Evolutionary conservation across 139 green algal genomes (phyloP).

Genomic region (Chlamydomonas sp.): DNA sequence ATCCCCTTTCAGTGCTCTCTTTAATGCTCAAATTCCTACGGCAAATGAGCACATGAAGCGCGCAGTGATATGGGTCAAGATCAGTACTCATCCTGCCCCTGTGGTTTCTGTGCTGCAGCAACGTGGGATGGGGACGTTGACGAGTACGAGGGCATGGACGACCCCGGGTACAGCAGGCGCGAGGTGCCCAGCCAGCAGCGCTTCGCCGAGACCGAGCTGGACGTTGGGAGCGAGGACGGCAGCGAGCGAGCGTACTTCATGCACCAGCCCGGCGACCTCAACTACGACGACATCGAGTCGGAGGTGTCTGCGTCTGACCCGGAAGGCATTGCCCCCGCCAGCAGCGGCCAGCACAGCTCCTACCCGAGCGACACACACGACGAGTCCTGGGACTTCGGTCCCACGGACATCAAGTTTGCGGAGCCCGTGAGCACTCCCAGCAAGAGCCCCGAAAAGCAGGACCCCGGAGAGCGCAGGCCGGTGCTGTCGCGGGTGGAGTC

Average conservation of each 20-base stretch:
- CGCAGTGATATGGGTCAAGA: too few species aligned
- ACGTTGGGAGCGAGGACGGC: constrained; percentile 44
- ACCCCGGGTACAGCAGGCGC: constrained; percentile 70
- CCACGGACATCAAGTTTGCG: constrained; percentile 60
- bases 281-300: constrained; percentile 39
- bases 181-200: constrained; percentile 58
- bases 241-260: constrained; percentile 47
- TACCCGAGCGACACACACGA: constrained; percentile 32
- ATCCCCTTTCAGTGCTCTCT: too few species aligned
- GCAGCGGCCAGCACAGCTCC: constrained; percentile 24
- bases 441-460: constrained; percentile 43
- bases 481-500: constrained; percentile 67
- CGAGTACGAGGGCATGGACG: constrained; percentile 81
- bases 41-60: too few species aligned
- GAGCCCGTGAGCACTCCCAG: constrained; percentile 64
- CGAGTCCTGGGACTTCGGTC: constrained; percentile 59
- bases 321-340: constrained; percentile 24
- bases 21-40: too few species aligned
- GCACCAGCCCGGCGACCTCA: constrained; percentile 33
- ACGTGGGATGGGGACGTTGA: constrained; percentile 62
- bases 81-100: background rate
- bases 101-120: background rate
- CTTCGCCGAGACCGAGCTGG: constrained; percentile 68
- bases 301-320: constrained; percentile 9
- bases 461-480: constrained; percentile 34